These are phyloP conservation scores for Mycena pura DNA, from an alignment of 768 basidiomycete genomes.

Conservation along the genomic window DNA sequence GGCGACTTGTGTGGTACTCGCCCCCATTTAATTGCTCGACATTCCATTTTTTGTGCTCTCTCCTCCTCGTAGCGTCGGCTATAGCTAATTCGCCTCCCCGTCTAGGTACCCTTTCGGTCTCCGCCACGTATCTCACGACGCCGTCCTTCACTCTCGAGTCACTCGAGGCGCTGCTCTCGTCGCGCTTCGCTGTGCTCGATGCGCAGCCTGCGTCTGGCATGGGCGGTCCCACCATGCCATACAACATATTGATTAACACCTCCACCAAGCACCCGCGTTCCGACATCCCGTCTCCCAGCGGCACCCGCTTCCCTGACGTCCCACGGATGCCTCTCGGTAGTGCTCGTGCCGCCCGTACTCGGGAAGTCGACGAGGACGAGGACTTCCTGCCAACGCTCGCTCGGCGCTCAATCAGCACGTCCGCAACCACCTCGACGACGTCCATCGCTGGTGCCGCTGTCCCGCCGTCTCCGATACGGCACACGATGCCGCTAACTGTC, in stretches of 20 bases:
- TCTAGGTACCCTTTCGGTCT: slow-evolving; percentile 67
- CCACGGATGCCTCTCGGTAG: too few relatives aligned
- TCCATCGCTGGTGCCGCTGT: slow-evolving; percentile 24
- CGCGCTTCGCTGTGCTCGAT: slow-evolving; percentile 73
- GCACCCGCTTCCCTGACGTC: too few relatives aligned
- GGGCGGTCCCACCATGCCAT: too few relatives aligned
- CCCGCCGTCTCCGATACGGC: slow-evolving; percentile 16
- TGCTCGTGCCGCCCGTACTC: neutral
- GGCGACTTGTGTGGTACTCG: too few relatives aligned
- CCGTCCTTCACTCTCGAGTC: slow-evolving; percentile 80
- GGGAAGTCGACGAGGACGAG: slow-evolving; percentile 5
- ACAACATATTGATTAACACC: neutral
- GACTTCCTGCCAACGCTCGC: slow-evolving; percentile 73
- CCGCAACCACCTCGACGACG: slow-evolving; percentile 34
- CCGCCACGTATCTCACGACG: slow-evolving; percentile 66
- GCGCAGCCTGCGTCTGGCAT: slow-evolving; percentile 38
- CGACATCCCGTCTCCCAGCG: neutral
- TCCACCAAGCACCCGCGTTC: neutral
- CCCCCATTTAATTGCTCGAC: neutral
- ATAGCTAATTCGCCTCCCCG: neutral
- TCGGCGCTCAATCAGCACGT: slow-evolving; percentile 57
- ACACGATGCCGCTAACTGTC: neutral
- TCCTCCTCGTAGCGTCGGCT: neutral
- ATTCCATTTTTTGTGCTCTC: neutral
- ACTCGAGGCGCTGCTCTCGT: slow-evolving; percentile 77